These are phyloP conservation scores for Neckera pumila DNA, from an alignment of 225 moss, liverwort and hornwort genomes.

Conservation along the genomic window DNA sequence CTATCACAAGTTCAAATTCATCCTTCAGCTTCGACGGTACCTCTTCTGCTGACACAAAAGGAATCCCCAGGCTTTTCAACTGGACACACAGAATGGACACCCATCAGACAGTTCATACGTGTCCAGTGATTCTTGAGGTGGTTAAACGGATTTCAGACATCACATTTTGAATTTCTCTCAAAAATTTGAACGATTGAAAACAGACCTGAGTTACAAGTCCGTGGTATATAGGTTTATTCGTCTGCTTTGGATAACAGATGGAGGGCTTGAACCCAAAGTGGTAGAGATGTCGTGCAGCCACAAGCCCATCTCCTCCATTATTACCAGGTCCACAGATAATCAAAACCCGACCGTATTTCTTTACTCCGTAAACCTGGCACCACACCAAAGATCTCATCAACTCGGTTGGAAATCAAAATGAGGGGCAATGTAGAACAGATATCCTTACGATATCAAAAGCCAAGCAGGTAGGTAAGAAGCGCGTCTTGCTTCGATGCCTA, in stretches of 20 bases:
- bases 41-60: constrained; percentile 56
- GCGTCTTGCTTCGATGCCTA: neutral
- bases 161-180: neutral
- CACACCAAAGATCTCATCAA: neutral
- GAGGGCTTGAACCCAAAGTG: constrained; percentile 77
- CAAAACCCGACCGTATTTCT: constrained; percentile 50
- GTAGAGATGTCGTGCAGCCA: constrained; percentile 91
- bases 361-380: constrained; percentile 64
- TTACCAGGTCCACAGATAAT: constrained; percentile 96
- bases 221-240: constrained; percentile 72
- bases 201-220: constrained; percentile 80
- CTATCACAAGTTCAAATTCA: constrained; percentile 64
- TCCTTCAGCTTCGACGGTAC: constrained; percentile 52
- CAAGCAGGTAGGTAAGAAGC: neutral
- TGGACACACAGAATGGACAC: constrained; percentile 4
- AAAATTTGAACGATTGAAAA: neutral
- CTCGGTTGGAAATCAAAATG: neutral
- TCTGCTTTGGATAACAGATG: constrained; percentile 81
- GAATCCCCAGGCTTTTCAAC: constrained; percentile 52
- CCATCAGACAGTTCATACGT: neutral
- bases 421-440: neutral
- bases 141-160: neutral
- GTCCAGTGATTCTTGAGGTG: neutral
- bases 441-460: neutral
- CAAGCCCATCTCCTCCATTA: constrained; percentile 96